These are phyloP conservation scores for Hymenoscyphus occultus DNA, from an alignment of 2,329 filamentous ascomycete genomes.

Conservation along the genomic window DNA sequence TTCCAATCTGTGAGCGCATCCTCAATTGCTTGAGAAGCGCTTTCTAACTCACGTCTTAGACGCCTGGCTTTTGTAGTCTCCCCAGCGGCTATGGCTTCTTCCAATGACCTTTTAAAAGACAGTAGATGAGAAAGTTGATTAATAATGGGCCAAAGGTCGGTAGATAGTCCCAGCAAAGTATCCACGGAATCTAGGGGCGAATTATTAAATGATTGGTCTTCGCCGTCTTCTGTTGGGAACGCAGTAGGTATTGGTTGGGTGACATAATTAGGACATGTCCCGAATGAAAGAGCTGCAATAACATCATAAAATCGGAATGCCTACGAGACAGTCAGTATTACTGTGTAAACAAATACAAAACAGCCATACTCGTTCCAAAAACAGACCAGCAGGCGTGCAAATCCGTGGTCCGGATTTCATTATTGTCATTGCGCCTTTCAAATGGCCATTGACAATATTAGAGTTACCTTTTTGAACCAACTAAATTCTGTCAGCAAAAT, in stretches of 20 bases:
- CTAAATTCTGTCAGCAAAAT: conserved; percentile 39
- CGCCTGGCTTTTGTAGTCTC: conserved; percentile 36
- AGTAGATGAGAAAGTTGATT: conserved; percentile 57
- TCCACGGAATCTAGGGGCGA: conserved; percentile 50
- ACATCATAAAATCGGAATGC: conserved; percentile 66
- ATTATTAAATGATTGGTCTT: conserved; percentile 39
- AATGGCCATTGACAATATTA: conserved; percentile 58
- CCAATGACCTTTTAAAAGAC: conserved; percentile 51
- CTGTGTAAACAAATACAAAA: neutral
- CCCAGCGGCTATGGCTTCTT: conserved; percentile 43
- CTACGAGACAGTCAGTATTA: conserved; percentile 37
- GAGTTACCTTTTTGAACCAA: conserved; percentile 58
- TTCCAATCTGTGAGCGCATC: conserved; percentile 54
- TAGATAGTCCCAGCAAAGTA: conserved; percentile 56
- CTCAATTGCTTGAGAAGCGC: conserved; percentile 53
- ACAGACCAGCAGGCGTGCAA: conserved; percentile 51
- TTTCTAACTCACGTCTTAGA: conserved; percentile 31
- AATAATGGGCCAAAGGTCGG: conserved; percentile 61
- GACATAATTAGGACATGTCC: conserved; percentile 53
- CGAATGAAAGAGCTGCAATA: conserved; percentile 60
- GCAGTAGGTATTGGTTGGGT: conserved; percentile 48
- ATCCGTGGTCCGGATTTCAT: conserved; percentile 49
- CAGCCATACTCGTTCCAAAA: conserved; percentile 55
- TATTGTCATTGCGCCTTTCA: conserved; percentile 60
- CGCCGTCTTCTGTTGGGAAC: conserved; percentile 46